Base-by-base conservation (phyloP, 768 basidiomycete genomes). In the Lactarius psammicola region DNA sequence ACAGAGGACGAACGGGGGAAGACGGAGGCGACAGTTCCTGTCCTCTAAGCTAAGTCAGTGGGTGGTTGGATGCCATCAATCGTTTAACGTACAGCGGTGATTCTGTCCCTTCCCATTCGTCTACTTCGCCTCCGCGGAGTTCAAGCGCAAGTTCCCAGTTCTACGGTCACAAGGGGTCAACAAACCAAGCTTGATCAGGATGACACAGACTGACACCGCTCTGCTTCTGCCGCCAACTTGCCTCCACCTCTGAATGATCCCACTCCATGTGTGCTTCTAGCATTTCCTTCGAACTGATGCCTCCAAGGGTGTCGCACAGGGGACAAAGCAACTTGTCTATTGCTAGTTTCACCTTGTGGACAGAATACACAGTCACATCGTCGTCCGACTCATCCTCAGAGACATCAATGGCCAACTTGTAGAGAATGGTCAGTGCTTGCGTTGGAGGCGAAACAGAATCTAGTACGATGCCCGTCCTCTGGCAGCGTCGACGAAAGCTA, bases 401-500 rank as follows among this genome's bases (percentile, higher is more conserved):
- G 18, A 58, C 59, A 20, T 70, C 55, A 20, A 67, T 59, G 57
- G 60, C 60, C 59, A 69, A 68, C 59, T 68, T 66, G 60, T 69
- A 73, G 20, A 69, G 71, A 62, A 76, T 71, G 71, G 61, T 68
- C 31, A 77, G 65, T 55, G 70, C 46, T 40, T n/a, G 67, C 49
- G 10, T 38, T 4, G 70, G 74, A 44, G 60, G 68, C 65, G 70
- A 61, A 55, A 65, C 60, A 44, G 72, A 67, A 51, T 71, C 59
- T 23, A 75, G 75, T 4, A 77, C 75, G 31, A 87, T 71, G 11
- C 76, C 75, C 17, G 75, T 69, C 42, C 60, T 66, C 33, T 61
- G 67, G 71, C 86, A 88, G 26, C 77, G 77, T 23, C 66, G 44
- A n/a, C 62, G 66, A 70, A 89, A 89, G 1, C 84, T 83, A 3